phyloP scores from a whole-genome alignment of 371 early-diverging fungal species.

The Syncephalastrum sp. region DNA sequence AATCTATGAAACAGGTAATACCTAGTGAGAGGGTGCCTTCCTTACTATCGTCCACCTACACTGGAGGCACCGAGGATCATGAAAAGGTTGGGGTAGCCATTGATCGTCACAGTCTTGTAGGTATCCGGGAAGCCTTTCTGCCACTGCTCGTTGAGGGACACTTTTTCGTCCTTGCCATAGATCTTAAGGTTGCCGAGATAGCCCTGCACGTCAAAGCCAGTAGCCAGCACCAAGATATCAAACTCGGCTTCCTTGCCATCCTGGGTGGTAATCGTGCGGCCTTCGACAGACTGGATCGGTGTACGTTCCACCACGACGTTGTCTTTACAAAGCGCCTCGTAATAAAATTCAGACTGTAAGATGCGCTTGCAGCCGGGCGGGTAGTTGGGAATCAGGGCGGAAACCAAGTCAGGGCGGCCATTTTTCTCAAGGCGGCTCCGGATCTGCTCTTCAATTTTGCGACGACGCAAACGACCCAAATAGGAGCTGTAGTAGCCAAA shows the following conservation, averaged over 20 bases:
- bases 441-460: neutral
- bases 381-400: conserved; percentile 10
- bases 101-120: conserved; percentile 27
- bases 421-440: neutral
- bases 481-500: conserved; percentile 14
- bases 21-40: too few relatives aligned
- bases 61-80: conserved; percentile 35
- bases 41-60: neutral
- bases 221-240: conserved; percentile 37
- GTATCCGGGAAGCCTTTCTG: conserved; percentile 19
- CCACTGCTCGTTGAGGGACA: conserved; percentile 21
- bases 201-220: conserved; percentile 29
- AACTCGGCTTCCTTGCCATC: conserved; percentile 40
- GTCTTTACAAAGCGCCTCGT: conserved; percentile 35
- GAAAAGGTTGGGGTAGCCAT: conserved; percentile 47
- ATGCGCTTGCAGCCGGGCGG: conserved; percentile 60
- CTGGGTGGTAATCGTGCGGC: conserved; percentile 28
- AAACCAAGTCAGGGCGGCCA: conserved; percentile 9
- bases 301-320: conserved; percentile 42
- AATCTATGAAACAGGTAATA: too few relatives aligned
- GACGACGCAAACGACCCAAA: neutral
- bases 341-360: conserved; percentile 45
- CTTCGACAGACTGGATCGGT: conserved; percentile 37
- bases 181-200: conserved; percentile 27
- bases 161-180: conserved; percentile 19